Evolutionary conservation across 2,329 filamentous ascomycete species (phyloP).

Genomic region (Dactylellina drechsleri): DNA sequence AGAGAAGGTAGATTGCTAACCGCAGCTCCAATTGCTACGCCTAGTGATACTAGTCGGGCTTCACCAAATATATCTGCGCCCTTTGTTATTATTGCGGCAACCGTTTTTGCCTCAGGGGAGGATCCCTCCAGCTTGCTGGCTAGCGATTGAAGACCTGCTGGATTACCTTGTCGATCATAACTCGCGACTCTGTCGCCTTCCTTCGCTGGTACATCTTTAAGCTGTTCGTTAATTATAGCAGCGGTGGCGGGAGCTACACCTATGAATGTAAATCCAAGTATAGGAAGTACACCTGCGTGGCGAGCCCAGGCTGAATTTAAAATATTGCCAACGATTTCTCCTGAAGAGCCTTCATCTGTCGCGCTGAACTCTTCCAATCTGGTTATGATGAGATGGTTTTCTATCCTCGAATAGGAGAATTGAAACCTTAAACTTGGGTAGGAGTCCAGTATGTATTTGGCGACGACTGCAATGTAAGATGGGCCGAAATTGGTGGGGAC

Average conservation of each 20-base stretch:
- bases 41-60: not conserved
- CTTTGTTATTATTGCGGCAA: not conserved
- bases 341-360: slow-evolving; percentile 63
- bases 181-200: no score
- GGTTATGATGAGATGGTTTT: slow-evolving; percentile 10
- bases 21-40: not conserved
- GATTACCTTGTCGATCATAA: no score
- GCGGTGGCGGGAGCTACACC: no score
- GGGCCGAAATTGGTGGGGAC: not conserved
- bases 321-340: slow-evolving; percentile 55
- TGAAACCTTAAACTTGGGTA: not conserved
- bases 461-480: slow-evolving; percentile 4
- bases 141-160: no score
- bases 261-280: slow-evolving; percentile 13
- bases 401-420: slow-evolving; percentile 13
- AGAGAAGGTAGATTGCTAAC: not conserved
- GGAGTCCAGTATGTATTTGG: not conserved
- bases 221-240: no score
- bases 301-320: slow-evolving; percentile 20
- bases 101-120: not conserved
- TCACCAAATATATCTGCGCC: not conserved
- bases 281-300: slow-evolving; percentile 18
- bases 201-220: no score
- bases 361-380: not conserved
- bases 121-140: no score